Conservation (phyloP, 495 filamentous ascomycete species). For the Hypoxylon intermedium region DNA sequence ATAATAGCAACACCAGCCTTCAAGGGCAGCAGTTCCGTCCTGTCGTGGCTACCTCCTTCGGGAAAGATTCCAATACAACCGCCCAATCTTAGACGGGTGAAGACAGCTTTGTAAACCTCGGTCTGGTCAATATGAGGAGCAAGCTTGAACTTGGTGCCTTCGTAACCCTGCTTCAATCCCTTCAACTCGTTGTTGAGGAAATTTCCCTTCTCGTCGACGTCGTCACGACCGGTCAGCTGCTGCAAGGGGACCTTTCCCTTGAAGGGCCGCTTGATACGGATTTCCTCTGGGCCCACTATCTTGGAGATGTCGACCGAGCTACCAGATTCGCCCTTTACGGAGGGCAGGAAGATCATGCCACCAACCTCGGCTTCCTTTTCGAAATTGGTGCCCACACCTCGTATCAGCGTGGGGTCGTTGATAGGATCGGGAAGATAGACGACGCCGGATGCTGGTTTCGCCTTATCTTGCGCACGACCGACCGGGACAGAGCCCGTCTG, state of each 20-base stretch:
- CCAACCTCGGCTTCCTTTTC: constrained; percentile 73
- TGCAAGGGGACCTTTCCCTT: constrained; percentile 69
- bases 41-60: constrained; percentile 96
- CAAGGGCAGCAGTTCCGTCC: constrained; percentile 88
- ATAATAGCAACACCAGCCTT: constrained; percentile 99
- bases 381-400: constrained; percentile 88
- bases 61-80: constrained; percentile 98
- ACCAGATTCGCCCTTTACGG: constrained; percentile 73
- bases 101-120: constrained; percentile 91
- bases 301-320: constrained; percentile 81
- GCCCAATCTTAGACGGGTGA: constrained; percentile 76
- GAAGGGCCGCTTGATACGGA: constrained; percentile 86
- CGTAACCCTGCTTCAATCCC: constrained; percentile 65
- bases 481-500: constrained; percentile 87
- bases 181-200: constrained; percentile 56
- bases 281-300: constrained; percentile 79
- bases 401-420: constrained; percentile 81
- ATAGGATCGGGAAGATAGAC: constrained; percentile 92
- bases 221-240: constrained; percentile 80
- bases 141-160: constrained; percentile 82
- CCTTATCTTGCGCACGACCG: constrained; percentile 84
- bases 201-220: constrained; percentile 67
- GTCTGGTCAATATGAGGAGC: constrained; percentile 95
- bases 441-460: constrained; percentile 77
- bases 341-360: constrained; percentile 85